A percentile compares a stretch with the other conserved stretches of the same genome.
These are phyloP conservation scores for Moesziomyces globuligerus DNA, from an alignment of 1,284 basidiomycete genomes.

Conservation along the genomic window DNA sequence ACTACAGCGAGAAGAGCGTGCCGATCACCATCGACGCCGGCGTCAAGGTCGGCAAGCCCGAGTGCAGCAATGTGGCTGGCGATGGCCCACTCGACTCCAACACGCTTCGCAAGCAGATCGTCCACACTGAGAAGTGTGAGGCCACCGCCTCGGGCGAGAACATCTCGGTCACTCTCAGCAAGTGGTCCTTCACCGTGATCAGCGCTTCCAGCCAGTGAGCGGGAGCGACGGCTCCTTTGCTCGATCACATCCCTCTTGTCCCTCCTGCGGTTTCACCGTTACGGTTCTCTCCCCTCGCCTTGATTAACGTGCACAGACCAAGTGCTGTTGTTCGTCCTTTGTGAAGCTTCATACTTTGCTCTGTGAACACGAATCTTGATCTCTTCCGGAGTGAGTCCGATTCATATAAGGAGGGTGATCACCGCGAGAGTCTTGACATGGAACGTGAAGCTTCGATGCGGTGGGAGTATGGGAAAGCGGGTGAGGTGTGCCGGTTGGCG, in stretches of 20 bases:
- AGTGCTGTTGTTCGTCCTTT: no score
- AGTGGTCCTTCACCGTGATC: slow-evolving; percentile 43
- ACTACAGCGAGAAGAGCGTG: slow-evolving; percentile 30
- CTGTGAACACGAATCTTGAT: no score
- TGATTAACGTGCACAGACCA: no score
- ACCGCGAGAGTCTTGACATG: no score
- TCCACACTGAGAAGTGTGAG: slow-evolving; percentile 13
- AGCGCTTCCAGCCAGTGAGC: background rate
- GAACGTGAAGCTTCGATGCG: no score
- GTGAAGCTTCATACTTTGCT: no score
- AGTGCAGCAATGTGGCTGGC: slow-evolving; percentile 24
- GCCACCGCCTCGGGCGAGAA: background rate
- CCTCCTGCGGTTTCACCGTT: background rate
- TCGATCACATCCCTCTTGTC: background rate
- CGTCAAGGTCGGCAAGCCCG: background rate
- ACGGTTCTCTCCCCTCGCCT: no score
- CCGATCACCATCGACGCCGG: slow-evolving; percentile 16
- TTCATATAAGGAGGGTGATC: no score
- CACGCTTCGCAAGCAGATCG: slow-evolving; percentile 32
- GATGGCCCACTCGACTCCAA: slow-evolving; percentile 37
- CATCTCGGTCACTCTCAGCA: slow-evolving; percentile 10
- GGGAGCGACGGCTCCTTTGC: no score
- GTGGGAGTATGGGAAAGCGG: no score
- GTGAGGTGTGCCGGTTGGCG: no score
- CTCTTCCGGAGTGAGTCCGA: no score